A percentile compares a stretch with the other conserved stretches of the same genome.
Evolutionary conservation across 208 protist genomes (phyloP).

Genomic region (Trypanosoma lewisi): DNA sequence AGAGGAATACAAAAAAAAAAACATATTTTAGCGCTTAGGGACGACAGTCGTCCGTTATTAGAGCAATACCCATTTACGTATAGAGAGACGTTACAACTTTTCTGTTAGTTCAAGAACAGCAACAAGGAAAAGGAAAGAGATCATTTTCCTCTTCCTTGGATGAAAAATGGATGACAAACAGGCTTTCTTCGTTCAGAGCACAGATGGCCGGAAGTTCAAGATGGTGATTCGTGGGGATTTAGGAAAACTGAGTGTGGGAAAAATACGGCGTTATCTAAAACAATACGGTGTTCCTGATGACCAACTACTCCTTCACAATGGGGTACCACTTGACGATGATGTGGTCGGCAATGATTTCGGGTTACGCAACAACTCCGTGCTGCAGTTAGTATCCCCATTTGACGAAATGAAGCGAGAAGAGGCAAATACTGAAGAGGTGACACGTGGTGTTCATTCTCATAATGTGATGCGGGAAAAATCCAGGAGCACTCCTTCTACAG

Average conservation of each 20-base stretch:
- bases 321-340: constrained; percentile 43
- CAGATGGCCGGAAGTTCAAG: constrained; percentile 80
- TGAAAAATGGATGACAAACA: constrained; percentile 48
- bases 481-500: neutral
- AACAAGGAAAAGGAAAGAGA: no score
- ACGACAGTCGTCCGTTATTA: neutral
- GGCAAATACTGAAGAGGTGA: neutral
- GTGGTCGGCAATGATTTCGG: constrained; percentile 69
- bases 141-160: no score
- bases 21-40: neutral
- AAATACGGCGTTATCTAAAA: constrained; percentile 73
- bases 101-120: no score
- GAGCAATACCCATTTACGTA: neutral
- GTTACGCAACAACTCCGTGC: constrained; percentile 38
- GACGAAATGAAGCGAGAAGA: neutral
- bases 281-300: constrained; percentile 61
- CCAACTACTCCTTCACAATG: constrained; percentile 45
- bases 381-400: constrained; percentile 21
- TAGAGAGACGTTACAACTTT: neutral
- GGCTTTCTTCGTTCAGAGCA: constrained; percentile 66
- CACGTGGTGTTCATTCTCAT: neutral
- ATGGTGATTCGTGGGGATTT: constrained; percentile 84
- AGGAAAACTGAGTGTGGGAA: constrained; percentile 66
- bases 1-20: neutral
- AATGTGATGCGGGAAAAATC: neutral